Percentiles rank a stretch among this genome's conserved stretches.
These are phyloP conservation scores for Leccinum griseonigrum DNA, from an alignment of 1,284 basidiomycete species.

Conservation along the genomic window DNA sequence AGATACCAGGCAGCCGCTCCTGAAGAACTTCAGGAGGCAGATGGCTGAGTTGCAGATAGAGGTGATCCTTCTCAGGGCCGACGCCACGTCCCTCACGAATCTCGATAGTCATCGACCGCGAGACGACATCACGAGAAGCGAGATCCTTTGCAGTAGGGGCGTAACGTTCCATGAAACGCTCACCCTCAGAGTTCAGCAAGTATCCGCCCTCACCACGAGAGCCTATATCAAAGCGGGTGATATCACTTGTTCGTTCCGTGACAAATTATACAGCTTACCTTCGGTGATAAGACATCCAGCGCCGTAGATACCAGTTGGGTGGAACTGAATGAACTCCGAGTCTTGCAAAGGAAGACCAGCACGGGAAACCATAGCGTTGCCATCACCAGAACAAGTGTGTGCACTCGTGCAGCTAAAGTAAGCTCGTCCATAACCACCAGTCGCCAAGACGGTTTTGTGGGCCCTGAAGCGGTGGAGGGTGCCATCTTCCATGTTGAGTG, in stretches of 20 bases:
- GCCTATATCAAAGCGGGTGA: conserved; percentile 45
- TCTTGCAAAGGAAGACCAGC: conserved; percentile 98
- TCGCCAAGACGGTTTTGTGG: conserved; percentile 98
- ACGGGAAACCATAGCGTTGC: conserved; percentile 97
- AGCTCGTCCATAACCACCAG: conserved; percentile 97
- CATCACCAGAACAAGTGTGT: conserved; percentile 98
- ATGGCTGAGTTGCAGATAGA: conserved; percentile 97
- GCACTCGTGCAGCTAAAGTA: conserved; percentile 99
- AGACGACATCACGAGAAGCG: conserved; percentile 98
- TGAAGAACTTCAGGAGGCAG: conserved; percentile 94
- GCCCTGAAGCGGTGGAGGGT: conserved; percentile 98
- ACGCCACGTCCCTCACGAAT: conserved; percentile 99
- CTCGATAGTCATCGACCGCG: conserved; percentile 98
- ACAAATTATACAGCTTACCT: conserved; percentile 46
- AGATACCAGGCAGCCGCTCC: conserved; percentile 98
- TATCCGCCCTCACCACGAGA: conserved; percentile 99
- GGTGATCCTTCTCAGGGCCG: conserved; percentile 97
- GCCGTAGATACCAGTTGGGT: conserved; percentile 99
- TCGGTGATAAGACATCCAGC: conserved; percentile 99
- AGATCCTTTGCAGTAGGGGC: conserved; percentile 99
- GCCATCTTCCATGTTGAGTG: conserved; percentile 99
- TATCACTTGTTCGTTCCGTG: background rate
- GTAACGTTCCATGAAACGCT: conserved; percentile 99
- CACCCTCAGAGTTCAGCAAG: conserved; percentile 97
- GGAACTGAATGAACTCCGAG: conserved; percentile 99